Base-by-base conservation (phyloP, 2,329 filamentous ascomycete species). In the Dothideomycetes sp. region DNA sequence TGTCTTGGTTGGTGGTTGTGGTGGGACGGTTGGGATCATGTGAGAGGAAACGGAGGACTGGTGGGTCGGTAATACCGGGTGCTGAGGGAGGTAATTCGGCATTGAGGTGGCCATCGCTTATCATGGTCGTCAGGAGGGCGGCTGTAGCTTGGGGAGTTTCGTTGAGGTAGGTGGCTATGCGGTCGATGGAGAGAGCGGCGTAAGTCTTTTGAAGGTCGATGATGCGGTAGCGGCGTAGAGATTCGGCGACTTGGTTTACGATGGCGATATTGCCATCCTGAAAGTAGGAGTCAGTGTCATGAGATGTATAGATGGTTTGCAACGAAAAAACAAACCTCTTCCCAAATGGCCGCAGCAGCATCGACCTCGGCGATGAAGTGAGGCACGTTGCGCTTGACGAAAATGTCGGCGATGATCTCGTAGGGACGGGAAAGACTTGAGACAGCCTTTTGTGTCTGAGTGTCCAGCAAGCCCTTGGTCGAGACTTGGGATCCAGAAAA, bases 191-290 rank as follows among this genome's bases (percentile, higher is more conserved):
- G 23, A 81, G 64, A 5, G 77, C 74, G 22, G 73, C 71, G 55
- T 89, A 95, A 3, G 84, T 78, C 38, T 75, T 73, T 31, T 80
- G 78, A 18, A 96, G 69, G 45, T 78, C 78, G 23, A 81, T 68
- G 43, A 96, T 76, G 45, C 83, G 79, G 65, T 82, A 86, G 51
- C 79, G 78, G 50, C 83, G 78, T 55, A 88, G 84, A 8, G 82
- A 78, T 15, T 73, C 65, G 27, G 82, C 59, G 9, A 89, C 79
- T 56, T 85, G 77, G 4, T 68, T 64, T 10, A 94, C 69, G 11
- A 96, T 72, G 3, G 79, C 75, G 4, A 65, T 60, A 53, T 93
- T 96, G 33, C 76, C 75, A 38, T 62, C 58, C 51, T 41, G 13
- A 10, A 17, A 15, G 9, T 2, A 22, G 13, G 18, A n/a, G 22